These are phyloP conservation scores for Senna tora DNA, from an alignment of 306 rosid genomes.

Conservation along the genomic window DNA sequence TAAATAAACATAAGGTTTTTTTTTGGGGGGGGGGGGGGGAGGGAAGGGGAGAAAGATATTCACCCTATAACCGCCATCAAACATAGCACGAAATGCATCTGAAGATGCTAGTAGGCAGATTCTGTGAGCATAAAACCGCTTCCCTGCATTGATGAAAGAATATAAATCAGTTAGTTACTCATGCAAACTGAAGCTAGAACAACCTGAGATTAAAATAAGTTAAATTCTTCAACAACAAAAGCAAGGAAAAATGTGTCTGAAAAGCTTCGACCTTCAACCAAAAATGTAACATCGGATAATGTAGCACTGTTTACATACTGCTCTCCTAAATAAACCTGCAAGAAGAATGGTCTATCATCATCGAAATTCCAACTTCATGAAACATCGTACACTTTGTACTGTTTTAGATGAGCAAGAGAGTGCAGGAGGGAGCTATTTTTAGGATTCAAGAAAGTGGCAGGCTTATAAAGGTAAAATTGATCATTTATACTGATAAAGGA, in stretches of 20 bases:
- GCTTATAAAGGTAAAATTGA: not conserved
- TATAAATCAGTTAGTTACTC: constrained; percentile 20
- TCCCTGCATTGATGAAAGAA: constrained; percentile 62
- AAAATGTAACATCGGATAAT: constrained; percentile 87
- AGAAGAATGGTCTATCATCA: constrained; percentile 35
- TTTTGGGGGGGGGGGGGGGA: not conserved
- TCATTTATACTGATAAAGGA: constrained; percentile 20
- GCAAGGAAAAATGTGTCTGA: constrained; percentile 28
- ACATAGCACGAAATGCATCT: constrained; percentile 98
- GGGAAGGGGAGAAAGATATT: constrained; percentile 38
- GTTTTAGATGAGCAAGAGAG: not conserved
- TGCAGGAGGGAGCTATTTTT: not conserved
- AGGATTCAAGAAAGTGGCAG: not conserved
- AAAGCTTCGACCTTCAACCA: constrained; percentile 81
- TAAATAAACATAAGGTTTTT: too few relatives aligned
- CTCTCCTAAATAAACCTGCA: constrained; percentile 97
- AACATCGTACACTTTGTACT: not conserved
- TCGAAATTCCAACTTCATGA: constrained; percentile 28
- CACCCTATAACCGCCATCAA: constrained; percentile 99
- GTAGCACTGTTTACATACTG: constrained; percentile 84
- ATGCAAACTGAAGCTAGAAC: constrained; percentile 32
- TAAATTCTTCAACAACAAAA: not conserved
- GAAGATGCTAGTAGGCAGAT: constrained; percentile 96
- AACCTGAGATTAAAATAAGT: constrained; percentile 12
- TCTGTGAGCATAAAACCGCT: constrained; percentile 93